Percentiles rank a stretch among this genome's conserved stretches.
These are phyloP conservation scores for Globisporangium echinulatum DNA, from an alignment of 352 stramenopile genomes.

Conservation along the genomic window DNA sequence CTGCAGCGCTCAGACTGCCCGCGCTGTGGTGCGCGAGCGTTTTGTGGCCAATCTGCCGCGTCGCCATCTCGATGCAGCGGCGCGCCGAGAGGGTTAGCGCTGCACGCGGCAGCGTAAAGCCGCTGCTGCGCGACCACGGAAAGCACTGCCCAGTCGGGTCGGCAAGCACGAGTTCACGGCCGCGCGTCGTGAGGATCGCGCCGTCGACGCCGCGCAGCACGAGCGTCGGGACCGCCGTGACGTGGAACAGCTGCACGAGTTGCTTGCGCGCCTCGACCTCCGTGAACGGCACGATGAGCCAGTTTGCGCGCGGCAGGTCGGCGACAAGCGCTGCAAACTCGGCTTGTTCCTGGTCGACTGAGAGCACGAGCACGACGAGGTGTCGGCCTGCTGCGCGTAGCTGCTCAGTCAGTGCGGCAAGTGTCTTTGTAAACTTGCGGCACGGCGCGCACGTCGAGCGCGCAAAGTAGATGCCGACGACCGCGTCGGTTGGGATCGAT, in stretches of 20 bases:
- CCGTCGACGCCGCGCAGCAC: slow-evolving; percentile 54
- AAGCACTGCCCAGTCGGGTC: slow-evolving; percentile 59
- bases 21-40: slow-evolving; percentile 49
- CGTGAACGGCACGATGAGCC: slow-evolving; percentile 68
- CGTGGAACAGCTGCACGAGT: slow-evolving; percentile 55
- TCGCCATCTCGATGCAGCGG: slow-evolving; percentile 53
- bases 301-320: slow-evolving; percentile 48
- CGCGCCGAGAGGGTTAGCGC: slow-evolving; percentile 49
- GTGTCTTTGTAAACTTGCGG: slow-evolving; percentile 41
- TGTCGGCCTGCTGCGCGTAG: slow-evolving; percentile 36
- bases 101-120: slow-evolving; percentile 49
- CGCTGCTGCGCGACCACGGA: slow-evolving; percentile 41
- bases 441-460: slow-evolving; percentile 37
- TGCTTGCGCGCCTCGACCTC: slow-evolving; percentile 69
- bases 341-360: slow-evolving; percentile 56
- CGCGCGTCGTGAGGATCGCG: slow-evolving; percentile 61
- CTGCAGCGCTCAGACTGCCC: slow-evolving; percentile 29
- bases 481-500: slow-evolving; percentile 35
- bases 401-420: slow-evolving; percentile 41
- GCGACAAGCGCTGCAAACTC: slow-evolving; percentile 46
- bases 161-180: slow-evolving; percentile 52
- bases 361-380: slow-evolving; percentile 72
- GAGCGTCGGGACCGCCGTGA: slow-evolving; percentile 50
- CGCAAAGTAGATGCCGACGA: slow-evolving; percentile 78
- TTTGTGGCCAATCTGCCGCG: slow-evolving; percentile 74